phyloP scores from a whole-genome alignment of 169 alveolate genomes.

The Plasmodium inui region DNA sequence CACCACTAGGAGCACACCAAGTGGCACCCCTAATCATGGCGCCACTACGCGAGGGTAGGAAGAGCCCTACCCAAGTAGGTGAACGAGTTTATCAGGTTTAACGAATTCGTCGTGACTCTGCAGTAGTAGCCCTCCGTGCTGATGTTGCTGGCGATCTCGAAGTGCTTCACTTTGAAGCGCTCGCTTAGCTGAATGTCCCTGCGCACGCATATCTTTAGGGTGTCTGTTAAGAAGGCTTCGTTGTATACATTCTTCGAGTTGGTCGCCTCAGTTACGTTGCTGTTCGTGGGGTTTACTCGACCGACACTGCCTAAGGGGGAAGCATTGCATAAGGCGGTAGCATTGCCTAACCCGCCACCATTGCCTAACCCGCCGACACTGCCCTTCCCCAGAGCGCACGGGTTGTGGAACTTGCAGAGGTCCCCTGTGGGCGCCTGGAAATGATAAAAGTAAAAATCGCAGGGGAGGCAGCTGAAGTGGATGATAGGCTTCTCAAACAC shows the following conservation, averaged over 20 bases:
- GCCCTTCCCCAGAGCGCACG: background rate
- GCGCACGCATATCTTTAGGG: slow-evolving; percentile 43
- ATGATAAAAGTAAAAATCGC: slow-evolving; percentile 58
- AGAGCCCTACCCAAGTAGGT: slow-evolving; percentile 49
- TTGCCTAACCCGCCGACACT: background rate
- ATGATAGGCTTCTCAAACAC: slow-evolving; percentile 33
- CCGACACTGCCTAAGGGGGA: background rate
- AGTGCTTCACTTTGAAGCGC: slow-evolving; percentile 43
- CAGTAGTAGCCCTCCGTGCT: slow-evolving; percentile 48
- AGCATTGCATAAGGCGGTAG: background rate
- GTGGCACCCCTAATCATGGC: background rate
- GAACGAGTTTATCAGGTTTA: slow-evolving; percentile 58
- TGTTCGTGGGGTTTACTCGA: background rate
- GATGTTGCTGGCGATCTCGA: slow-evolving; percentile 28
- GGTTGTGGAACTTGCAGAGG: slow-evolving; percentile 25
- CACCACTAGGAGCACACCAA: background rate
- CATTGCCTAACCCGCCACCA: background rate
- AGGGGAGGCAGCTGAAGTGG: slow-evolving; percentile 44
- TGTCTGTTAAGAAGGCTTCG: slow-evolving; percentile 50
- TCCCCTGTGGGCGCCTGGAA: slow-evolving; percentile 62
- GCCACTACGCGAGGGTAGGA: background rate
- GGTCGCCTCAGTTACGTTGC: background rate
- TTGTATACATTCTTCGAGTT: background rate
- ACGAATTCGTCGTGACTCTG: slow-evolving; percentile 36
- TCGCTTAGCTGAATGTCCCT: background rate